Evolutionary conservation across 2,329 filamentous ascomycete genomes (phyloP).

Genomic region (Diaporthe sp.): DNA sequence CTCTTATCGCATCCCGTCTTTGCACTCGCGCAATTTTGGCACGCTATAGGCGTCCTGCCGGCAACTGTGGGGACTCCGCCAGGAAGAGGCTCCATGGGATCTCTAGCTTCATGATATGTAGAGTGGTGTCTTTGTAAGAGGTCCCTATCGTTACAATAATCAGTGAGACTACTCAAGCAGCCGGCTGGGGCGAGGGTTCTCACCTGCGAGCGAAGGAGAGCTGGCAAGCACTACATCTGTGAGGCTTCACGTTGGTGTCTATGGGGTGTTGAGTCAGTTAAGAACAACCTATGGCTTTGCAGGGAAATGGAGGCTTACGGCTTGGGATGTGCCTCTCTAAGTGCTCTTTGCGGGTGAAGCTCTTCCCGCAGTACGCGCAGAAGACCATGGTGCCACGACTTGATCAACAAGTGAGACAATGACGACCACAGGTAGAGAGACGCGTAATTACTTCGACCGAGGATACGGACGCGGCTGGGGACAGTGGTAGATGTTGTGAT

Average conservation of each 20-base stretch:
- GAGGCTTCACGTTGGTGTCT: slow-evolving; percentile 71
- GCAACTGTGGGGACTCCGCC: slow-evolving; percentile 59
- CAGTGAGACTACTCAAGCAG: not conserved
- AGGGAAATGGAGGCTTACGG: slow-evolving; percentile 56
- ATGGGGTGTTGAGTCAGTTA: slow-evolving; percentile 39
- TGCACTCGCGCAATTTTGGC: slow-evolving; percentile 63
- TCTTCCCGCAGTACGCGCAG: slow-evolving; percentile 68
- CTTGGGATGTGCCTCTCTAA: slow-evolving; percentile 68
- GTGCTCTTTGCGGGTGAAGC: slow-evolving; percentile 69
- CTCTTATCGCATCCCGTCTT: slow-evolving; percentile 67
- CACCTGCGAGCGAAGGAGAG: slow-evolving; percentile 66
- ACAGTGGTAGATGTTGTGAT: slow-evolving; percentile 41
- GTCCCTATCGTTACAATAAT: slow-evolving; percentile 54
- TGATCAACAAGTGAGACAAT: slow-evolving; percentile 39
- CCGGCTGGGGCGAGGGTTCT: slow-evolving; percentile 29
- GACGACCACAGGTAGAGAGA: not conserved
- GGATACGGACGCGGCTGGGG: slow-evolving; percentile 30
- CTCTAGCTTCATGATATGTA: slow-evolving; percentile 65
- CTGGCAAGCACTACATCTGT: slow-evolving; percentile 63
- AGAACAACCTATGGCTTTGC: not conserved
- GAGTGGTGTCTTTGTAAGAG: slow-evolving; percentile 65
- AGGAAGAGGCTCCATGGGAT: slow-evolving; percentile 60
- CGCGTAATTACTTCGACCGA: slow-evolving; percentile 29
- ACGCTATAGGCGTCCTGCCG: slow-evolving; percentile 63
- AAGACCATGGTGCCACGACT: slow-evolving; percentile 56